Evolutionary conservation across 73 alveolate species (phyloP).

Genomic region (Paramecium bursaria): DNA sequence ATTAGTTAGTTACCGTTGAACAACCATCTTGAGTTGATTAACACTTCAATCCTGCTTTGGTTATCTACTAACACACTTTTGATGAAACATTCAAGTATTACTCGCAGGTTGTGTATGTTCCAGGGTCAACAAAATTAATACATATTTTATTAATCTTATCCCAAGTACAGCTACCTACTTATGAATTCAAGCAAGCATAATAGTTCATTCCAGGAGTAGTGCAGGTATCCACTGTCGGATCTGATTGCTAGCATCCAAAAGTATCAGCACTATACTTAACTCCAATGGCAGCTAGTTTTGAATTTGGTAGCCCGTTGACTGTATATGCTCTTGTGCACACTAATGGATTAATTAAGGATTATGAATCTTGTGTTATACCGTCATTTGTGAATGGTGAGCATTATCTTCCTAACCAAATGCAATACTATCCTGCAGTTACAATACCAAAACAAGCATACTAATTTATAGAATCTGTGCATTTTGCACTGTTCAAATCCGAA

Average conservation of each 20-base stretch:
- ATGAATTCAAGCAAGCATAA: conserved; percentile 15
- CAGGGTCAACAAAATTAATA: not conserved
- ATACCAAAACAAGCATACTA: not conserved
- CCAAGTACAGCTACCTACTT: conserved; percentile 50
- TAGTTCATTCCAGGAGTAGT: conserved; percentile 32
- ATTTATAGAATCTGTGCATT: conserved; percentile 1
- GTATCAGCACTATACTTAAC: not conserved
- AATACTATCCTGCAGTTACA: not conserved
- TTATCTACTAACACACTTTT: conserved; percentile 30
- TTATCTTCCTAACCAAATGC: conserved; percentile 48
- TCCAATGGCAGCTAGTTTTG: not conserved
- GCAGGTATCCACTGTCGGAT: conserved; percentile 6
- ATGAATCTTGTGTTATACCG: too few species aligned
- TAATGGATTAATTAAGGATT: not conserved
- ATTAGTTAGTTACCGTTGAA: not conserved
- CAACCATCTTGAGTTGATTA: not conserved
- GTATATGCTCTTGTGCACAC: conserved; percentile 30
- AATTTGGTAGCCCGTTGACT: not conserved
- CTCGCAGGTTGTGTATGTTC: not conserved
- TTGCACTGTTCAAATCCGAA: not conserved
- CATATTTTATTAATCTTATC: conserved; percentile 1
- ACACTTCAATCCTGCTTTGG: conserved; percentile 1
- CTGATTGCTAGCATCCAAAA: not conserved
- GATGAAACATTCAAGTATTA: conserved; percentile 15
- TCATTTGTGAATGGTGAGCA: conserved; percentile 1